These are phyloP conservation scores for Ceratocystis variospora DNA, from an alignment of 2,329 filamentous ascomycete genomes.

Conservation along the genomic window DNA sequence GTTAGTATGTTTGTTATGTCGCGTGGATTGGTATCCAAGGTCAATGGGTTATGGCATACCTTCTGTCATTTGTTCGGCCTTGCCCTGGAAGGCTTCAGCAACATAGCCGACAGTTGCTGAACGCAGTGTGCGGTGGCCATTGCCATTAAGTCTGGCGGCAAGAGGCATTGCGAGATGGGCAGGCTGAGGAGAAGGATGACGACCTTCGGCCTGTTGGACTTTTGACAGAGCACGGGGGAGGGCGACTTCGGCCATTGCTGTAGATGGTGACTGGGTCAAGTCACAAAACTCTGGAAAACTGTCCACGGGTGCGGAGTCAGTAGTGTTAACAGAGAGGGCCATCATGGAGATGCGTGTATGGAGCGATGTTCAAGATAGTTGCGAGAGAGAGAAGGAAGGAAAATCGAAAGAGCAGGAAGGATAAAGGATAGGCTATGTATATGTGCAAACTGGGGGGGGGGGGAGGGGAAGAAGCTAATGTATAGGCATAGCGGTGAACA, in stretches of 20 bases:
- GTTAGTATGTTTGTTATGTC: background rate
- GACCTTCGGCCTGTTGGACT: constrained; percentile 3
- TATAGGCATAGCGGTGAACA: constrained; percentile 4
- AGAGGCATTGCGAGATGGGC: constrained; percentile 67
- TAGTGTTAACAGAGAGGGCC: constrained; percentile 27
- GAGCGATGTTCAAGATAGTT: background rate
- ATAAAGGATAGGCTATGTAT: background rate
- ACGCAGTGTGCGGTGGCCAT: constrained; percentile 61
- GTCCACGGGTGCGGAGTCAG: constrained; percentile 29
- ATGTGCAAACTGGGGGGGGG: background rate
- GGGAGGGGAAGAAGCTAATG: background rate
- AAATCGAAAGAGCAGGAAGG: background rate
- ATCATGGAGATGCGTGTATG: constrained; percentile 25
- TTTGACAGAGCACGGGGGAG: constrained; percentile 14
- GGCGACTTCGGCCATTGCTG: constrained; percentile 18
- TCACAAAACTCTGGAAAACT: constrained; percentile 36
- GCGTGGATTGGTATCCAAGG: background rate
- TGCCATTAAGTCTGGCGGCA: constrained; percentile 36
- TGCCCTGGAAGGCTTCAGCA: constrained; percentile 85
- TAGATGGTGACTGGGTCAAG: constrained; percentile 26
- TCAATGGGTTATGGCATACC: constrained; percentile 35
- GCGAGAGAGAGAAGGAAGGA: background rate
- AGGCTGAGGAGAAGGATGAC: constrained; percentile 64
- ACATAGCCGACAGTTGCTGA: constrained; percentile 90
- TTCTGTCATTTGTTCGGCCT: constrained; percentile 75